phyloP scores from a whole-genome alignment of 768 basidiomycete species.

The Kwoniella dendrophila region DNA sequence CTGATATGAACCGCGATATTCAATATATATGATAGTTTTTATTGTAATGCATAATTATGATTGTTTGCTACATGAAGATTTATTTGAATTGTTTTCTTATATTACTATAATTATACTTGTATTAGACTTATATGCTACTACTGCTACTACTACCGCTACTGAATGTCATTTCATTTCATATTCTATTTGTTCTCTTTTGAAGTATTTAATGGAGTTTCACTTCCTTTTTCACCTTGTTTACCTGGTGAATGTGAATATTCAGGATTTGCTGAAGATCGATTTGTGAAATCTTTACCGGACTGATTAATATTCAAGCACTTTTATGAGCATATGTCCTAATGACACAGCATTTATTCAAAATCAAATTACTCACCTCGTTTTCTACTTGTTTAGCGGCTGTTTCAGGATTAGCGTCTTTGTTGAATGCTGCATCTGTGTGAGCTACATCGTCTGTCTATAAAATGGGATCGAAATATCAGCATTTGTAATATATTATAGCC shows the following conservation, averaged over 20 bases:
- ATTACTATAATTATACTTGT: slow-evolving; percentile 14
- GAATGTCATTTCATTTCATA: background rate
- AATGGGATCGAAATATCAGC: background rate
- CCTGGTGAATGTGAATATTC: slow-evolving; percentile 36
- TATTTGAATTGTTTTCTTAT: background rate
- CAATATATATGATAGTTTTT: background rate
- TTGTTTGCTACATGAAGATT: background rate
- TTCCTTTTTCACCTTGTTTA: slow-evolving; percentile 35
- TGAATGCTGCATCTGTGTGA: slow-evolving; percentile 52
- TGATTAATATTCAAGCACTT: slow-evolving; percentile 4
- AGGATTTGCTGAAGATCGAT: slow-evolving; percentile 34
- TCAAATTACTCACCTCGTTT: slow-evolving; percentile 48
- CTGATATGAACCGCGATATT: background rate
- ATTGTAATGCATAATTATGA: background rate
- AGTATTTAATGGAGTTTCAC: slow-evolving; percentile 40
- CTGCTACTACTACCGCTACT: background rate
- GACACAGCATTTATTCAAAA: background rate
- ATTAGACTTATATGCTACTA: background rate
- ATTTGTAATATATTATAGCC: no score
- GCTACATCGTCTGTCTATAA: slow-evolving; percentile 54
- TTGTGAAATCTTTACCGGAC: slow-evolving; percentile 53
- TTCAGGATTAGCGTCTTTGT: slow-evolving; percentile 45
- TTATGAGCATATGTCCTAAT: slow-evolving; percentile 5
- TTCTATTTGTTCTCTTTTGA: slow-evolving; percentile 26
- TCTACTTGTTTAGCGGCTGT: slow-evolving; percentile 47